Percentiles rank a stretch among this genome's conserved stretches.
These are phyloP conservation scores for Boletus coccyginus DNA, from an alignment of 768 basidiomycete species.

Conservation along the genomic window DNA sequence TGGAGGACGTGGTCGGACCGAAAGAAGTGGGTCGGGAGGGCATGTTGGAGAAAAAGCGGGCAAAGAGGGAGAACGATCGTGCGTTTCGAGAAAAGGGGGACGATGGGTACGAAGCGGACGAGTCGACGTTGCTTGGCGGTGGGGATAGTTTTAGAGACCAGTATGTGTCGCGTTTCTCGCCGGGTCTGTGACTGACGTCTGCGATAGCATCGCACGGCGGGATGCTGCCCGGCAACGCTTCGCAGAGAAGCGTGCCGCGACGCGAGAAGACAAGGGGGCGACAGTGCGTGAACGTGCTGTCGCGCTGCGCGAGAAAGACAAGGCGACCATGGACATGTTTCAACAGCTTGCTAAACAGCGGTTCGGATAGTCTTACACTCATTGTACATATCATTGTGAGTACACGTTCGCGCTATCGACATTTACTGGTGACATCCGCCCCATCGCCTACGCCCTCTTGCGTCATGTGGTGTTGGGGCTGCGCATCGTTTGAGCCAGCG, in stretches of 20 bases:
- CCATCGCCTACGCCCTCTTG: background rate
- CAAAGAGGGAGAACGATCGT: slow-evolving; percentile 66
- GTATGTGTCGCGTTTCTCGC: slow-evolving; percentile 41
- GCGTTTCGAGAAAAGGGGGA: slow-evolving; percentile 71
- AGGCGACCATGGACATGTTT: slow-evolving; percentile 96
- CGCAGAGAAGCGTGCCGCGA: slow-evolving; percentile 45
- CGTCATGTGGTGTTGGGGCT: background rate
- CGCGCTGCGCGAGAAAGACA: slow-evolving; percentile 75
- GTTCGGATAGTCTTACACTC: slow-evolving; percentile 55
- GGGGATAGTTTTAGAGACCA: slow-evolving; percentile 78
- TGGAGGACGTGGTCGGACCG: slow-evolving; percentile 82
- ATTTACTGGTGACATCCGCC: background rate
- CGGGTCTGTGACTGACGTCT: slow-evolving; percentile 3
- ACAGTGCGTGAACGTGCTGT: slow-evolving; percentile 58
- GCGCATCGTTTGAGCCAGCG: background rate
- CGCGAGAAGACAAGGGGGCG: slow-evolving; percentile 48
- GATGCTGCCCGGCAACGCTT: slow-evolving; percentile 68
- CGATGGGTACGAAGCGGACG: slow-evolving; percentile 75
- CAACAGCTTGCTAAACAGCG: slow-evolving; percentile 85
- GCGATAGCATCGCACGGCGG: slow-evolving; percentile 62
- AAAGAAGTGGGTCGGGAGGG: slow-evolving; percentile 79
- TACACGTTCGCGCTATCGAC: slow-evolving; percentile 1
- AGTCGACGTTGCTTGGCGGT: slow-evolving; percentile 77
- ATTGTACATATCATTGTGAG: slow-evolving; percentile 15
- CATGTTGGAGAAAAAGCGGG: slow-evolving; percentile 83